Evolutionary conservation across 495 filamentous ascomycete species (phyloP).

Genomic region (Neurospora sp.): DNA sequence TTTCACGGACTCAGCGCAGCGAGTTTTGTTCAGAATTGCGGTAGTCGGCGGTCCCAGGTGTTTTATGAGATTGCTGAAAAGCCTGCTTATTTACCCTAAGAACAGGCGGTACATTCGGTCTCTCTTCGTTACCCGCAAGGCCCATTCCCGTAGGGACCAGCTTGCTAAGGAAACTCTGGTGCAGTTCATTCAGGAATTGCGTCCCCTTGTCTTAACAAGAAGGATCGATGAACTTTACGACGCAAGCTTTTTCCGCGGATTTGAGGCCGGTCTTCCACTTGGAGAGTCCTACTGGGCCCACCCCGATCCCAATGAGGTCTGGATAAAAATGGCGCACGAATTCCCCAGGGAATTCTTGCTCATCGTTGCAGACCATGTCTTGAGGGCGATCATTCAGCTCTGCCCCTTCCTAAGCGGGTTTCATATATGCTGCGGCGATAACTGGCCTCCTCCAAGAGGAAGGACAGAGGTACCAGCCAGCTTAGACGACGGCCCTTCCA

Average conservation of each 20-base stretch:
- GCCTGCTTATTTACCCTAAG: not conserved
- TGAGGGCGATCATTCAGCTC: not conserved
- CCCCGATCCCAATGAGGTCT: too few relatives aligned
- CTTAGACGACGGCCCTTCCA: not conserved
- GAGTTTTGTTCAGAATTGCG: not conserved
- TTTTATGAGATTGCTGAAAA: not conserved
- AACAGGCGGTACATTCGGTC: not conserved
- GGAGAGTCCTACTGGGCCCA: too few relatives aligned
- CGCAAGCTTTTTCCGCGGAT: not conserved
- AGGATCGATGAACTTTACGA: not conserved
- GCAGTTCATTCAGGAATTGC: not conserved
- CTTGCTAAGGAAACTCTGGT: not conserved
- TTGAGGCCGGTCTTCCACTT: not conserved
- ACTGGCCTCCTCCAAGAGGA: too few relatives aligned
- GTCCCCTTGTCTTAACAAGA: not conserved
- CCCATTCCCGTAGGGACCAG: not conserved
- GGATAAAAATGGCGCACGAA: too few relatives aligned
- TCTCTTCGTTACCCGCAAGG: not conserved
- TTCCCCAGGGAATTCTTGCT: not conserved
- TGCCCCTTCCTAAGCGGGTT: not conserved
- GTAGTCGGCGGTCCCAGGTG: not conserved
- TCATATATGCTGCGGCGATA: not conserved
- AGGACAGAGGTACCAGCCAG: too few relatives aligned
- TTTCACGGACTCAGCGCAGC: not conserved
- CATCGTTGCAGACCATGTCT: not conserved